phyloP scores from a whole-genome alignment of 129 eudicot genomes.

The Flaveria trinervia region DNA sequence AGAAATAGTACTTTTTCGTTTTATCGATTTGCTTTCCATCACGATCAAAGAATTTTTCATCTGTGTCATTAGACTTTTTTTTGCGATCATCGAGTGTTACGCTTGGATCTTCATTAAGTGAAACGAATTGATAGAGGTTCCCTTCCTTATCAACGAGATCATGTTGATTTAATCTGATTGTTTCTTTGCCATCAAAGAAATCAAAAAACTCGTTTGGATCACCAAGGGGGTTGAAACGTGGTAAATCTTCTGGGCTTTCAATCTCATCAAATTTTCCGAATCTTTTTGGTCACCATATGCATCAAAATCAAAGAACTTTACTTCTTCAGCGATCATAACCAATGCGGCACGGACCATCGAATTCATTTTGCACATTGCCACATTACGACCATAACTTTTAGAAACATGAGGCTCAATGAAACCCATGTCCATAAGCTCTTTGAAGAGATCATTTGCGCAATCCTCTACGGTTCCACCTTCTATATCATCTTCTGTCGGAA shows the following conservation, averaged over 20 bases:
- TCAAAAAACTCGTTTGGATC: constrained; percentile 33
- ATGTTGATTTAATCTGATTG: neutral
- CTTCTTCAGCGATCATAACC: constrained; percentile 35
- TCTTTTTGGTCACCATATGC: constrained; percentile 37
- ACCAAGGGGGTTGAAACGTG: constrained; percentile 33
- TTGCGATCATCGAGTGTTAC: neutral
- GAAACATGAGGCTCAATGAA: constrained; percentile 34
- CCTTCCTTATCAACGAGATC: neutral
- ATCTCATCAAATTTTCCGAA: constrained; percentile 36
- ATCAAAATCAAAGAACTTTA: constrained; percentile 50
- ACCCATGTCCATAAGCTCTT: constrained; percentile 33
- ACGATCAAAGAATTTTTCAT: neutral
- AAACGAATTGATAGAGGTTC: constrained; percentile 17
- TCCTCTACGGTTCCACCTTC: constrained; percentile 28
- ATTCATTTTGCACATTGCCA: constrained; percentile 51
- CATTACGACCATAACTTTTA: constrained; percentile 16
- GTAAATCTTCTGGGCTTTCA: constrained; percentile 31
- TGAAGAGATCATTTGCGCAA: constrained; percentile 19
- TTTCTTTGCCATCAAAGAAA: neutral
- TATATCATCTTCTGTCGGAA: neutral
- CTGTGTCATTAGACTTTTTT: neutral
- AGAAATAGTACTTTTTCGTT: neutral
- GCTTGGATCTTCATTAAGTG: neutral
- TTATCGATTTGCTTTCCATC: neutral
- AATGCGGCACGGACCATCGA: constrained; percentile 43